A percentile compares a stretch with the other conserved stretches of the same genome.
Conservation (phyloP, 257 asterid species). For the Cordia subcordata region DNA sequence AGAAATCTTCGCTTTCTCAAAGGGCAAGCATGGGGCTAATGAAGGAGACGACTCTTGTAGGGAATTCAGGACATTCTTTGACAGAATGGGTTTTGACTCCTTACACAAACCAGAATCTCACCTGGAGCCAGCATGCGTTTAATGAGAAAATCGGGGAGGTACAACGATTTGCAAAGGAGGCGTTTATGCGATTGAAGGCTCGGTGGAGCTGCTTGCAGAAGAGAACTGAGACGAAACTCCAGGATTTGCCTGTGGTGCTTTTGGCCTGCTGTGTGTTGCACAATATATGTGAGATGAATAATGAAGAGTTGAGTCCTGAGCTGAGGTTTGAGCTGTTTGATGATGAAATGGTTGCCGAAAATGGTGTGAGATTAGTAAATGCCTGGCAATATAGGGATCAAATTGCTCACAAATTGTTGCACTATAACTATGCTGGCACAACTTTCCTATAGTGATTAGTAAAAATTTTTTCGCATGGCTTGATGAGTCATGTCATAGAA, state of each 20-base stretch:
- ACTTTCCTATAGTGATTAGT: conserved; percentile 11
- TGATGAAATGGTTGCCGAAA: conserved; percentile 49
- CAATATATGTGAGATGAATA: conserved; percentile 67
- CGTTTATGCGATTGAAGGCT: conserved; percentile 68
- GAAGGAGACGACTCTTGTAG: conserved; percentile 46
- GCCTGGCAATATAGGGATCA: conserved; percentile 54
- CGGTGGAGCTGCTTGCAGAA: conserved; percentile 79
- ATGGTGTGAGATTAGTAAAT: conserved; percentile 31
- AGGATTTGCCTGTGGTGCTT: conserved; percentile 72
- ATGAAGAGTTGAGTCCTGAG: conserved; percentile 48
- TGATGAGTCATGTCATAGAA: background rate
- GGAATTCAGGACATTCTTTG: conserved; percentile 46
- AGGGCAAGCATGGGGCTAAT: conserved; percentile 52
- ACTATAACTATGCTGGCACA: conserved; percentile 52
- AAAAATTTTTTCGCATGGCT: background rate
- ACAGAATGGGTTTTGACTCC: conserved; percentile 77
- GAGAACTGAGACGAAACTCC: conserved; percentile 82
- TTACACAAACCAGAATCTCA: conserved; percentile 41
- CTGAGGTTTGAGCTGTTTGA: conserved; percentile 56
- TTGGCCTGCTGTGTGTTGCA: conserved; percentile 87
- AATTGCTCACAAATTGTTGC: conserved; percentile 75
- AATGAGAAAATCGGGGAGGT: conserved; percentile 53
- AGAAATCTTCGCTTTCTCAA: conserved; percentile 62
- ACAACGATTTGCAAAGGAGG: conserved; percentile 42
- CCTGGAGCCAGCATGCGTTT: conserved; percentile 76